Evolutionary conservation across 306 rosid species (phyloP), one percentile per base, ranked within the genome.

Genomic region (Inga laurina): DNA sequence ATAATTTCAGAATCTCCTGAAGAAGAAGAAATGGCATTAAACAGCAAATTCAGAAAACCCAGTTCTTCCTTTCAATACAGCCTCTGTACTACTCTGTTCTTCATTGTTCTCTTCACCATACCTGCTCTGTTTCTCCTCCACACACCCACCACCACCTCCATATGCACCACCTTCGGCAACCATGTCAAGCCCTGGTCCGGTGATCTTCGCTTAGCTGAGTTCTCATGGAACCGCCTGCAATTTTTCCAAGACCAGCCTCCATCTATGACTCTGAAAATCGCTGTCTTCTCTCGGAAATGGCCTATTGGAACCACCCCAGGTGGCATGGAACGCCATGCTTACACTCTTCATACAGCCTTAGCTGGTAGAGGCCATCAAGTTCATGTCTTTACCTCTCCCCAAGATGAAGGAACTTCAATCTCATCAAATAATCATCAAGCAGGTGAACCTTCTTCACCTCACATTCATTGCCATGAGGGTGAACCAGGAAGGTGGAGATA

Each of bases 281-380:
- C 98, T 1, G 99, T 93, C 32, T 96, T 96, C 87, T 92, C 98
- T 32, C 73, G 99, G 11, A 96, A 96, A 85, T 96, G 99, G 99
- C 99, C 99, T 3, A 88, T 88, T 22, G 90, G 94, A 46, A 88
- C 94, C 7, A 79, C 84, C 14, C 99, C 99, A 0, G 99, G 99
- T 0, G 99, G 99, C 87, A 96, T 96, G 99, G 99, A 96, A 15
- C 94, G 99, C 65, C 99, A 96, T 14, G 99, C 97, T 5, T 83
- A 90, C 84, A 96, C 98, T 8, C 92, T 96, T 19, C 97, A 96
- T 80, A 91, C 97, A 0, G 94, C 98, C 54, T 85, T 96, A 21
- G 87, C 95, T 3, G 90, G 85, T 39, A 97, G 95, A 1, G 98
- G 99, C 48, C 99, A 96, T 79, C 86, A 87, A 71, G 93, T 96